Percentiles rank a stretch among this genome's conserved stretches.
These are phyloP conservation scores for Luffa acutangula DNA, from an alignment of 306 rosid genomes.

Conservation along the genomic window DNA sequence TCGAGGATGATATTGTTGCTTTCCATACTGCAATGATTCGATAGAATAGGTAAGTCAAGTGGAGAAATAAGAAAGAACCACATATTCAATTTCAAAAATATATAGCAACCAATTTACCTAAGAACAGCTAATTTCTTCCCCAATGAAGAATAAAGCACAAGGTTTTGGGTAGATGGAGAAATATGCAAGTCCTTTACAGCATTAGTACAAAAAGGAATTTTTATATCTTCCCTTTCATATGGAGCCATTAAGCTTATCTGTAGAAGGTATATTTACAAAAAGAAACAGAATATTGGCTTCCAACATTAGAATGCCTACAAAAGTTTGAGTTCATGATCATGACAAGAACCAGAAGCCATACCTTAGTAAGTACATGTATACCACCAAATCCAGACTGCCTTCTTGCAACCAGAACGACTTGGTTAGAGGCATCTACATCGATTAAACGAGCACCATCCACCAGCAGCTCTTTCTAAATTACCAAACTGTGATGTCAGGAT, in stretches of 20 bases:
- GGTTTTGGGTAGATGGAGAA: slow-evolving; percentile 42
- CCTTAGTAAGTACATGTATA: slow-evolving; percentile 46
- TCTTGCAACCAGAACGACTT: slow-evolving; percentile 58
- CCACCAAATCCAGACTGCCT: slow-evolving; percentile 48
- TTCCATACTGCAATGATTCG: slow-evolving; percentile 47
- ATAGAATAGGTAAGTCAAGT: slow-evolving; percentile 15
- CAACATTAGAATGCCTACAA: slow-evolving; percentile 2
- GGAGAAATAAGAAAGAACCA: not conserved
- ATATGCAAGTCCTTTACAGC: slow-evolving; percentile 58
- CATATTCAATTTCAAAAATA: not conserved
- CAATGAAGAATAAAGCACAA: slow-evolving; percentile 56
- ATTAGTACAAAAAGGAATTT: slow-evolving; percentile 44
- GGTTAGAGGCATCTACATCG: slow-evolving; percentile 54
- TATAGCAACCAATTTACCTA: slow-evolving; percentile 35
- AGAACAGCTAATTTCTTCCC: slow-evolving; percentile 69
- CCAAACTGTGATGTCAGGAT: slow-evolving; percentile 20
- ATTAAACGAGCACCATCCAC: slow-evolving; percentile 58
- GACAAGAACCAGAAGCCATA: slow-evolving; percentile 24
- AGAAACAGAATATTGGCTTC: slow-evolving; percentile 8
- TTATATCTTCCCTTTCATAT: slow-evolving; percentile 60
- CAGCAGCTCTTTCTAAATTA: slow-evolving; percentile 46
- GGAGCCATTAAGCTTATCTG: slow-evolving; percentile 83
- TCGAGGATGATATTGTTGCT: slow-evolving; percentile 47
- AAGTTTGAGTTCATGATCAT: slow-evolving; percentile 7
- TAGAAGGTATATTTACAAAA: slow-evolving; percentile 19